Conservation (phyloP, 2,329 filamentous ascomycete genomes). For the Boeremia lycopersici region DNA sequence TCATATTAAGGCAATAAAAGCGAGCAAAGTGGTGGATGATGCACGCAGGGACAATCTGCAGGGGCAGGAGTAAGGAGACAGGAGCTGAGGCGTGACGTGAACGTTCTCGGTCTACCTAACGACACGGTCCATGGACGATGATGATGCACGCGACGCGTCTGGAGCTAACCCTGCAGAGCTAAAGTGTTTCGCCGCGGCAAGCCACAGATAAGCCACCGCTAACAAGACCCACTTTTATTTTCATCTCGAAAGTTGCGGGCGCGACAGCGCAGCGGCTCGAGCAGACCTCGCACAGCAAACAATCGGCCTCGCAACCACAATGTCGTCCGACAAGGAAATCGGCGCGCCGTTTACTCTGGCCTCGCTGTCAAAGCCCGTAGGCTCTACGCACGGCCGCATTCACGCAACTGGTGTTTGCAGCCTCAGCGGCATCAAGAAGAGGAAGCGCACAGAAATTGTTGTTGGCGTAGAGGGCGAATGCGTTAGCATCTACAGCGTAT, state of each 20-base stretch:
- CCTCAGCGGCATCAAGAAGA: conserved; percentile 61
- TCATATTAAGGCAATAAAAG: neutral
- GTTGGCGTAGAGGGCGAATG: conserved; percentile 66
- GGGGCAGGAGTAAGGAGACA: neutral
- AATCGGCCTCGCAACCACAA: conserved; percentile 37
- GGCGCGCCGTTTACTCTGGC: conserved; percentile 51
- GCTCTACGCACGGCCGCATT: conserved; percentile 47
- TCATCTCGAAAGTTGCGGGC: conserved; percentile 18
- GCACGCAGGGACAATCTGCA: neutral
- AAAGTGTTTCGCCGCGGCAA: conserved; percentile 9
- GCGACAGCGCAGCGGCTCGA: conserved; percentile 26
- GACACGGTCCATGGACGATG: neutral
- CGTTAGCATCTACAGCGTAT: conserved; percentile 67
- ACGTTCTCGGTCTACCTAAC: conserved; percentile 1
- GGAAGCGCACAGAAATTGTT: conserved; percentile 66
- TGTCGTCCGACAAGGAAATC: conserved; percentile 46
- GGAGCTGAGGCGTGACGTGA: conserved; percentile 6
- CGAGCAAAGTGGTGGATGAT: neutral
- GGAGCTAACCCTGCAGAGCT: conserved; percentile 3
- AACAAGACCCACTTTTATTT: conserved; percentile 4
- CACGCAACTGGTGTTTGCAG: conserved; percentile 58
- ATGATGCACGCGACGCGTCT: conserved; percentile 20
- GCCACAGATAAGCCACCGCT: conserved; percentile 7
- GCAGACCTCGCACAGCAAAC: conserved; percentile 25
- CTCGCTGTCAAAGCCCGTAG: conserved; percentile 52